phyloP scores from a whole-genome alignment of 495 filamentous ascomycete species.

The Elasticomyces elasticus region DNA sequence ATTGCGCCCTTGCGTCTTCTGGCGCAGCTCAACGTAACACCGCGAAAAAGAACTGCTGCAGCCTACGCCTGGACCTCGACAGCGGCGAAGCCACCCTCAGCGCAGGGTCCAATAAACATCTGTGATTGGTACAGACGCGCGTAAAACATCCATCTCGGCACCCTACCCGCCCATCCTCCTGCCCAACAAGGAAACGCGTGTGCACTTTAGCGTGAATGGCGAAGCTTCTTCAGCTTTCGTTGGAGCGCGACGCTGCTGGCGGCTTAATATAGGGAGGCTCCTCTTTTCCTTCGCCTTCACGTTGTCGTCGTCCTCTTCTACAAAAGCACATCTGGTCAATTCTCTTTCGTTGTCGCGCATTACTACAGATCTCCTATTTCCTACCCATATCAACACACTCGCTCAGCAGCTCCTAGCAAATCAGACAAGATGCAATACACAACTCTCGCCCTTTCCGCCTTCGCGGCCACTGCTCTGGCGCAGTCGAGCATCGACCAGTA shows the following conservation, averaged over 20 bases:
- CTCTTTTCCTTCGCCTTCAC: not conserved
- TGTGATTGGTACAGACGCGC: not conserved
- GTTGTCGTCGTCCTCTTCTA: not conserved
- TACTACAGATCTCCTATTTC: not conserved
- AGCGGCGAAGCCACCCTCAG: not conserved
- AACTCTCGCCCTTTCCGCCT: constrained; percentile 18
- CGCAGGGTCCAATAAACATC: not conserved
- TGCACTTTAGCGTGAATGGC: not conserved
- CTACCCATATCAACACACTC: not conserved
- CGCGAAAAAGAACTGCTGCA: not conserved
- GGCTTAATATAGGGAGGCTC: not conserved
- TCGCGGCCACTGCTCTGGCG: constrained; percentile 19
- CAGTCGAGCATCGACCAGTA: constrained; percentile 9
- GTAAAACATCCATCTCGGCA: not conserved
- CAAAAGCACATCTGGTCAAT: not conserved
- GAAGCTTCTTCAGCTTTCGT: not conserved
- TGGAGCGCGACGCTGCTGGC: too few relatives aligned
- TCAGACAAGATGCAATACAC: constrained; percentile 24
- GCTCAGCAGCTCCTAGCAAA: not conserved
- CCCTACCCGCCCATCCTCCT: not conserved
- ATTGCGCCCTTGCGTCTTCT: not conserved
- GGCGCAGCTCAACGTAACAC: not conserved
- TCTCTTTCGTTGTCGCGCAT: not conserved
- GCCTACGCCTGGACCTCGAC: not conserved
- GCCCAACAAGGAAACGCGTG: not conserved